Conservation (phyloP, 805 yeast genomes). For the Saccharomyces eubayanus region DNA sequence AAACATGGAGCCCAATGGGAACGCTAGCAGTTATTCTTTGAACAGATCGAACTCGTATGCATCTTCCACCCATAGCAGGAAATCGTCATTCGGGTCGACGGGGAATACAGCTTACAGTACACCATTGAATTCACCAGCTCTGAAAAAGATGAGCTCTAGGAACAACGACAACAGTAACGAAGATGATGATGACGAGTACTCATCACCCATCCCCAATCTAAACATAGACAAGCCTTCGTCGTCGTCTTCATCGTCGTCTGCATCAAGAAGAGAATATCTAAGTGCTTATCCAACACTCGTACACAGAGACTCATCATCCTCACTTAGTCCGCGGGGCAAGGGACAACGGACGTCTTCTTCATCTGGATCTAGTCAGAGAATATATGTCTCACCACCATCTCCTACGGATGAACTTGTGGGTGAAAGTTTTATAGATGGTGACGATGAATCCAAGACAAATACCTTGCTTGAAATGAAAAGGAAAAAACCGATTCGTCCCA, state of each 20-base stretch:
- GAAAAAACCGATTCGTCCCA: slow-evolving; percentile 22
- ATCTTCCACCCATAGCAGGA: slow-evolving; percentile 18
- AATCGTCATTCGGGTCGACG: slow-evolving; percentile 19
- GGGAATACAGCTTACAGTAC: slow-evolving; percentile 22
- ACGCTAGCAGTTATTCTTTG: slow-evolving; percentile 3
- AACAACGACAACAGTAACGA: slow-evolving; percentile 1
- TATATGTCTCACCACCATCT: background rate
- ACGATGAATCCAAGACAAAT: background rate
- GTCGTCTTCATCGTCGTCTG: background rate
- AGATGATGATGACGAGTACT: background rate
- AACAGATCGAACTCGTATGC: slow-evolving; percentile 16
- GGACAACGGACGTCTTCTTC: background rate
- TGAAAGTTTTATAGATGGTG: background rate
- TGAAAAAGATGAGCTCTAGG: slow-evolving; percentile 3
- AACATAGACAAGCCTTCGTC: background rate
- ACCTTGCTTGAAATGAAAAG: slow-evolving; percentile 5
- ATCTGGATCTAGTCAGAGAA: background rate
- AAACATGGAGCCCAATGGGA: background rate
- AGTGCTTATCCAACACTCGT: background rate
- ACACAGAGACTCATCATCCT: background rate
- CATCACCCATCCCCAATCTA: background rate
- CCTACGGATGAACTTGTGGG: background rate
- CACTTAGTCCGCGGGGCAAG: background rate
- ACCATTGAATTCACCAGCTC: slow-evolving; percentile 22
- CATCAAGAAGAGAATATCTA: background rate